Percentiles rank a stretch among this genome's conserved stretches.
phyloP scores from a whole-genome alignment of 352 stramenopile species.

The Phytophthora crassamura region DNA sequence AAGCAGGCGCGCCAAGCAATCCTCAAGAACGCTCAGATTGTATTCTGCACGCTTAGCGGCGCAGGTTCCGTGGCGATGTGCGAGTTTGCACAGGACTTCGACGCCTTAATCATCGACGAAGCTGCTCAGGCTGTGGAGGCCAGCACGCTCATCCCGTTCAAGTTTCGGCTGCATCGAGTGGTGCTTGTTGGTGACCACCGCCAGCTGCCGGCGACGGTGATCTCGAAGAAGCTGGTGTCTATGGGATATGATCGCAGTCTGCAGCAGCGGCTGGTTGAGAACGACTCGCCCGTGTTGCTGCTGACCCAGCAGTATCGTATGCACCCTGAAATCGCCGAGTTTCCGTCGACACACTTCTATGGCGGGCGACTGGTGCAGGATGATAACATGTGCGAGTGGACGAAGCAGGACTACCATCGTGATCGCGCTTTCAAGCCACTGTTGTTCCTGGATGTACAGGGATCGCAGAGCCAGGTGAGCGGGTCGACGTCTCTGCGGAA shows the following conservation, averaged over 20 bases:
- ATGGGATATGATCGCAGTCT: conserved; percentile 94
- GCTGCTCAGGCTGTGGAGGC: conserved; percentile 97
- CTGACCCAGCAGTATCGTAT: conserved; percentile 98
- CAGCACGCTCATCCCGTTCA: conserved; percentile 97
- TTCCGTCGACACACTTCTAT: conserved; percentile 96
- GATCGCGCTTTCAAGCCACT: conserved; percentile 62
- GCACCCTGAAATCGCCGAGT: conserved; percentile 96
- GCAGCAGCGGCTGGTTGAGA: conserved; percentile 96
- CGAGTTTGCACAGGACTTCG: conserved; percentile 94
- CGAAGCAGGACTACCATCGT: conserved; percentile 63
- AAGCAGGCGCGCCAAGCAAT: conserved; percentile 72
- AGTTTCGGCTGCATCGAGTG: conserved; percentile 83
- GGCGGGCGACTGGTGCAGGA: conserved; percentile 88
- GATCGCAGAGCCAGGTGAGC: conserved; percentile 71
- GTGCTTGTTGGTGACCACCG: conserved; percentile 96
- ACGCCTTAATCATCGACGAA: conserved; percentile 98
- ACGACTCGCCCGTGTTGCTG: conserved; percentile 80
- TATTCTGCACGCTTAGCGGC: conserved; percentile 88
- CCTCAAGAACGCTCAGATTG: conserved; percentile 78
- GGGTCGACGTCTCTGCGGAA: conserved; percentile 83
- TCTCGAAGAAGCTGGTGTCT: conserved; percentile 88
- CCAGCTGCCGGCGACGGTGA: conserved; percentile 98
- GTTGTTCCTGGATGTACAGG: conserved; percentile 72
- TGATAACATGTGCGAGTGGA: conserved; percentile 82
- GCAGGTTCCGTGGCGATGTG: conserved; percentile 82